A percentile compares a stretch with the other conserved stretches of the same genome.
Evolutionary conservation across 1,139 yeast species (phyloP).

Genomic region (Sugiyamaella grinbergsii): DNA sequence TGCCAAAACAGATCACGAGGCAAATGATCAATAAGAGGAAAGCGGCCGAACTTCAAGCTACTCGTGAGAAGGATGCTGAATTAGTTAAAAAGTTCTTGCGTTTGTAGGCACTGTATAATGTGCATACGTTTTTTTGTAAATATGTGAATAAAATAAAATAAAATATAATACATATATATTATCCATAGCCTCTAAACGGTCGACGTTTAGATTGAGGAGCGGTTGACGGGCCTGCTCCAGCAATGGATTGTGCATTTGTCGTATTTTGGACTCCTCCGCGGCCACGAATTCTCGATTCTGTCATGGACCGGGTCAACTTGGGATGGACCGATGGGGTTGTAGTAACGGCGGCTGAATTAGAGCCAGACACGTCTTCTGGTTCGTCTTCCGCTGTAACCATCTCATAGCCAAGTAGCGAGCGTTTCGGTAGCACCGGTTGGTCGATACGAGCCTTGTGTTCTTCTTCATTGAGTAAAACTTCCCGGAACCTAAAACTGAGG

Average conservation of each 20-base stretch:
- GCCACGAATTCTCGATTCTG: constrained; percentile 36
- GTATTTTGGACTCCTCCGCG: constrained; percentile 43
- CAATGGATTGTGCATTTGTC: neutral
- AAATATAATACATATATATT: neutral
- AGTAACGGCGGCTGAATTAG: neutral
- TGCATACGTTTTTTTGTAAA: constrained; percentile 9
- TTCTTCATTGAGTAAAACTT: constrained; percentile 22
- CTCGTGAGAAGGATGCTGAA: constrained; percentile 30
- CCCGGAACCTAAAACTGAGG: constrained; percentile 29
- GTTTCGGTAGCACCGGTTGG: constrained; percentile 24
- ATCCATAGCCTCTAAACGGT: constrained; percentile 17
- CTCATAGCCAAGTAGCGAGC: constrained; percentile 30
- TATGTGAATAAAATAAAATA: constrained; percentile 2
- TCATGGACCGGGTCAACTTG: neutral
- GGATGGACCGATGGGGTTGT: constrained; percentile 6
- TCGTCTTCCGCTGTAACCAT: constrained; percentile 23
- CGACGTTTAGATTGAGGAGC: constrained; percentile 4
- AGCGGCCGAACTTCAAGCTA: constrained; percentile 27
- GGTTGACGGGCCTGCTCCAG: neutral
- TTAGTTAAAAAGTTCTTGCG: constrained; percentile 33
- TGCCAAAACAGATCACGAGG: constrained; percentile 51
- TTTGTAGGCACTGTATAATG: constrained; percentile 20
- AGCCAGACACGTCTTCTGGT: neutral
- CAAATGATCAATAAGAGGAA: constrained; percentile 32
- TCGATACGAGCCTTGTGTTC: constrained; percentile 25